phyloP scores from a whole-genome alignment of 805 yeast species.

The Starmerella lactis-condensi region DNA sequence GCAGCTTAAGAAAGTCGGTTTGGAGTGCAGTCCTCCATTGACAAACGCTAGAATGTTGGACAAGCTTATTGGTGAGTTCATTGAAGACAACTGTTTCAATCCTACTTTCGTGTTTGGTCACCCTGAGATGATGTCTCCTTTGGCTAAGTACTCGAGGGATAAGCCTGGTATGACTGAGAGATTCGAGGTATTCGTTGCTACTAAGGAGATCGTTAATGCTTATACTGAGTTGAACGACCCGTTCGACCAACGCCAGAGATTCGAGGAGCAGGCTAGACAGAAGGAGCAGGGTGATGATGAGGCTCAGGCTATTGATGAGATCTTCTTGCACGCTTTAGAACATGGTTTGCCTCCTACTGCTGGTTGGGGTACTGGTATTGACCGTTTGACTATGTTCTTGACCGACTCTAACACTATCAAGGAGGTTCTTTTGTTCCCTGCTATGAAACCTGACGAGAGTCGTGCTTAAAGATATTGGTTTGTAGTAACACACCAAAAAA shows the following conservation, averaged over 20 bases:
- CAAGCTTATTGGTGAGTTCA: conserved; percentile 84
- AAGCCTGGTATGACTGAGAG: conserved; percentile 93
- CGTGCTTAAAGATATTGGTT: conserved; percentile 4
- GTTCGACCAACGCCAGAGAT: conserved; percentile 91
- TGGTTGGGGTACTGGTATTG: conserved; percentile 99
- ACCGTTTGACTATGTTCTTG: conserved; percentile 93
- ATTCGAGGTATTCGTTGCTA: conserved; percentile 95
- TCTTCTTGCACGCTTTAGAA: conserved; percentile 92
- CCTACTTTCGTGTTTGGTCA: conserved; percentile 97
- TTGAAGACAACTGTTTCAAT: conserved; percentile 80
- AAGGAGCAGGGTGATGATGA: conserved; percentile 98
- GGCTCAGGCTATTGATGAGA: conserved; percentile 91
- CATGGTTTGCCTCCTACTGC: conserved; percentile 98
- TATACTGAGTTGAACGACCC: conserved; percentile 98
- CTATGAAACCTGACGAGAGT: conserved; percentile 78
- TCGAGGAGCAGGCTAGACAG: conserved; percentile 97
- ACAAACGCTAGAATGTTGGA: conserved; percentile 98
- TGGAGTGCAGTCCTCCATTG: conserved; percentile 79
- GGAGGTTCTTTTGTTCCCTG: conserved; percentile 95
- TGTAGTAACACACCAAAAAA: conserved; percentile 14
- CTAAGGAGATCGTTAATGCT: conserved; percentile 95
- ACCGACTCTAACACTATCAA: conserved; percentile 91
- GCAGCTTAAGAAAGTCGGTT: conserved; percentile 55
- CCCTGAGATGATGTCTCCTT: conserved; percentile 99
- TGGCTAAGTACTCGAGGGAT: conserved; percentile 87